Evolutionary conservation across 2,329 filamentous ascomycete species (phyloP).

Genomic region (Fusarium foetens): DNA sequence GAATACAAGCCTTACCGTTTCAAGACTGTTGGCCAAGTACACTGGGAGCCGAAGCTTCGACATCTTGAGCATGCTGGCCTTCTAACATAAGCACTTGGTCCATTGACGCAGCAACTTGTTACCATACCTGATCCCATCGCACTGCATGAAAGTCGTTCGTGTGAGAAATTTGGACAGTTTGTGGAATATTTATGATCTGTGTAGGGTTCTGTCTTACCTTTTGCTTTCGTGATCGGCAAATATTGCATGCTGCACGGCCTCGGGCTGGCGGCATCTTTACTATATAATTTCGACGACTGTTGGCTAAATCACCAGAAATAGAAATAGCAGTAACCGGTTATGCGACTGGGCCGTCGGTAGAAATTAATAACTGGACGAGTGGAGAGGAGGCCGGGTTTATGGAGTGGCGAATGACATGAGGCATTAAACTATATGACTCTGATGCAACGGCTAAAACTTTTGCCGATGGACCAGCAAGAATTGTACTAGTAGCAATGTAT

Average conservation of each 20-base stretch:
- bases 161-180: too few relatives aligned
- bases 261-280: neutral
- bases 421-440: neutral
- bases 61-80: neutral
- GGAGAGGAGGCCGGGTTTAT: neutral
- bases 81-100: neutral
- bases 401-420: neutral
- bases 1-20: neutral
- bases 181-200: too few relatives aligned
- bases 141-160: neutral
- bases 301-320: rapidly evolving
- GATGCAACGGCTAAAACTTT: neutral
- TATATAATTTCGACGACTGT: rapidly evolving
- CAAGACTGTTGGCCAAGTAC: neutral
- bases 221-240: neutral
- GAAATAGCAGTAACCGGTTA: rapidly evolving
- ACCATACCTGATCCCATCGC: neutral
- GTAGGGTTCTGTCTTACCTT: neutral
- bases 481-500: neutral
- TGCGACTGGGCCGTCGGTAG: too few relatives aligned
- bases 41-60: neutral
- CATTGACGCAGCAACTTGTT: rapidly evolving
- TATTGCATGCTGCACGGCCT: neutral
- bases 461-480: neutral
- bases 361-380: neutral